Conservation (phyloP, 257 asterid species). For the Hygrophila difformis region DNA sequence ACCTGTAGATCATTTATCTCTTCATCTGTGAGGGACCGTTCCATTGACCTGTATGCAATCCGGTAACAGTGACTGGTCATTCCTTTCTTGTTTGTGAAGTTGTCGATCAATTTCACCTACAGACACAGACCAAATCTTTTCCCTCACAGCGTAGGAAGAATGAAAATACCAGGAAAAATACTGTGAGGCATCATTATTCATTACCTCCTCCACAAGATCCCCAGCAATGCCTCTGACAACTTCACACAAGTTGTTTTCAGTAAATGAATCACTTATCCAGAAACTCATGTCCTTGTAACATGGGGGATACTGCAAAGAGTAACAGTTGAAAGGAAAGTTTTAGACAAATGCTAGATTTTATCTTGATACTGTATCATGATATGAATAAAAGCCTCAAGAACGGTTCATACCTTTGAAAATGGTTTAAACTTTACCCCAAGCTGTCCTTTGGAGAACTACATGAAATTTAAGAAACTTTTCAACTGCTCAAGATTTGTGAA, state of each 20-base stretch:
- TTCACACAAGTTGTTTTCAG: constrained; percentile 74
- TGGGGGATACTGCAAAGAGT: constrained; percentile 70
- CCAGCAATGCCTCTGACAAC: constrained; percentile 66
- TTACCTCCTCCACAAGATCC: constrained; percentile 78
- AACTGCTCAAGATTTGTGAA: constrained; percentile 6
- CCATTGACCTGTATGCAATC: constrained; percentile 88
- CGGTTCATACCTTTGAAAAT: constrained; percentile 64
- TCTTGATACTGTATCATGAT: too few relatives aligned
- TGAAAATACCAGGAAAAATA: too few relatives aligned
- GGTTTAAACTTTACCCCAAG: constrained; percentile 83
- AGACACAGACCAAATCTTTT: too few relatives aligned
- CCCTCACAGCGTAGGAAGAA: too few relatives aligned
- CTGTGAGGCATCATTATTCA: background rate
- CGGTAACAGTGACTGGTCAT: constrained; percentile 92
- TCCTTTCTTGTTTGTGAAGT: constrained; percentile 90
- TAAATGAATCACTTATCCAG: constrained; percentile 67
- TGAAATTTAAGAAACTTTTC: constrained; percentile 10
- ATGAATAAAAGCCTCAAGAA: too few relatives aligned
- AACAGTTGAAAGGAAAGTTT: too few relatives aligned
- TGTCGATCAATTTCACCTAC: constrained; percentile 73
- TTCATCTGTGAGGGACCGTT: constrained; percentile 86
- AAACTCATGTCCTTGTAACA: constrained; percentile 80
- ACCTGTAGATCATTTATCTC: constrained; percentile 96
- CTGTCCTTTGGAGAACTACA: constrained; percentile 73
- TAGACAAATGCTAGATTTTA: too few relatives aligned